Conservation (phyloP, 2,329 filamentous ascomycete genomes). For the Didymosphaeria variabile region DNA sequence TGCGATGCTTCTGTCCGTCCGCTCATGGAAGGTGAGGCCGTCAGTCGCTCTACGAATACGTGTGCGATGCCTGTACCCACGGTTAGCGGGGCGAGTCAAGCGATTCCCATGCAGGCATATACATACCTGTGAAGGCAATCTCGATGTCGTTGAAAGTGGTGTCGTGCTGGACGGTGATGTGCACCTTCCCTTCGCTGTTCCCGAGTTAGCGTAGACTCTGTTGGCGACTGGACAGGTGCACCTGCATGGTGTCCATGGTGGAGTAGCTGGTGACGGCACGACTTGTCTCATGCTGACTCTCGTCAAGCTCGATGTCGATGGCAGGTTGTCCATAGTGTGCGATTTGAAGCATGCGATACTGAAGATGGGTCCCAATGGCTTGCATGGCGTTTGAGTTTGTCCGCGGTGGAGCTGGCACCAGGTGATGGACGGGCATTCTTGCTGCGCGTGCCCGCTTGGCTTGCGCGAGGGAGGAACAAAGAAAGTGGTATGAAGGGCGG, state of each 20-base stretch:
- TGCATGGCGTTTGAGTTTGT: slow-evolving; percentile 40
- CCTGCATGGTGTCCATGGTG: slow-evolving; percentile 66
- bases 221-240: neutral
- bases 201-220: neutral
- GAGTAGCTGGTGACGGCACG: slow-evolving; percentile 60
- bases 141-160: slow-evolving; percentile 66
- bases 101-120: neutral
- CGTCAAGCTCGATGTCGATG: slow-evolving; percentile 54
- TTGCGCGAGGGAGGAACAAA: slow-evolving; percentile 14
- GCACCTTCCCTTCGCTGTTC: slow-evolving; percentile 5
- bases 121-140: slow-evolving; percentile 65
- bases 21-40: slow-evolving; percentile 60
- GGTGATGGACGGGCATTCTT: slow-evolving; percentile 22
- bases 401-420: slow-evolving; percentile 32
- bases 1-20: slow-evolving; percentile 66
- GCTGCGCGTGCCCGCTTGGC: slow-evolving; percentile 12
- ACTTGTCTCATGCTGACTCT: slow-evolving; percentile 37
- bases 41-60: slow-evolving; percentile 65
- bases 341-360: slow-evolving; percentile 45
- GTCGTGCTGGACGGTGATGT: slow-evolving; percentile 45
- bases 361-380: slow-evolving; percentile 43
- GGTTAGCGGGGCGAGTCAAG: slow-evolving; percentile 22
- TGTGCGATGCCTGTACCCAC: slow-evolving; percentile 56
- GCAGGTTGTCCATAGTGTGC: slow-evolving; percentile 48
- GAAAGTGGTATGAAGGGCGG: neutral